These are phyloP conservation scores for Fusarium sulawesiense DNA, from an alignment of 2,329 filamentous ascomycete species.

Conservation along the genomic window DNA sequence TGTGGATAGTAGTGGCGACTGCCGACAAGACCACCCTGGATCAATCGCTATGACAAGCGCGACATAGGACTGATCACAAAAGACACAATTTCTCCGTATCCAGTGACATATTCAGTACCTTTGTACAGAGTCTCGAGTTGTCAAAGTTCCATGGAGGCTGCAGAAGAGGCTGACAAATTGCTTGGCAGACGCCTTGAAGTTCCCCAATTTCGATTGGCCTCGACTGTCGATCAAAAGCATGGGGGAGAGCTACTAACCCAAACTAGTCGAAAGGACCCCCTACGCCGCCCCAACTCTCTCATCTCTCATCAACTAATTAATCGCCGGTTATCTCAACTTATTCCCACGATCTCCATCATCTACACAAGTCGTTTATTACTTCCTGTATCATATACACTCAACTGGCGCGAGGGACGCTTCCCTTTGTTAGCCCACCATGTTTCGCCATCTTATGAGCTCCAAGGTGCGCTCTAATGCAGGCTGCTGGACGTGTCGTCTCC, in stretches of 20 bases:
- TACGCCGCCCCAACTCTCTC: conserved; percentile 10
- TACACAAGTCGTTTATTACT: not conserved
- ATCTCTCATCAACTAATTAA: conserved; percentile 7
- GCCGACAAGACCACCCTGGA: no score
- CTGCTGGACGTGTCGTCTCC: conserved; percentile 71
- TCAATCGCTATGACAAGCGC: not conserved
- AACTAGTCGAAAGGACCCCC: conserved; percentile 12
- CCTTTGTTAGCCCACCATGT: conserved; percentile 35
- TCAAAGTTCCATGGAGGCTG: not conserved
- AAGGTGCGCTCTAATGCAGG: conserved; percentile 58
- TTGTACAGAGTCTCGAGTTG: not conserved
- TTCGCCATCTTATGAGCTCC: conserved; percentile 47
- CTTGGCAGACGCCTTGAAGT: conserved; percentile 11
- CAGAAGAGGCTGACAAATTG: conserved; percentile 26
- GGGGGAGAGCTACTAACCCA: conserved; percentile 23
- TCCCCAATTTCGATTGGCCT: conserved; percentile 24
- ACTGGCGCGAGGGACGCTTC: not conserved
- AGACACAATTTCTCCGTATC: no score
- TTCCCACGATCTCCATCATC: not conserved
- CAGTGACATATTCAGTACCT: not conserved
- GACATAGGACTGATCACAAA: not conserved
- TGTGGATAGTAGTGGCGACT: not conserved
- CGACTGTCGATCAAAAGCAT: conserved; percentile 30
- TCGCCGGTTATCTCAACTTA: conserved; percentile 3
- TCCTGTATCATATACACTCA: not conserved